Conservation (phyloP, 306 rosid species). For the Medicago ruthenica region DNA sequence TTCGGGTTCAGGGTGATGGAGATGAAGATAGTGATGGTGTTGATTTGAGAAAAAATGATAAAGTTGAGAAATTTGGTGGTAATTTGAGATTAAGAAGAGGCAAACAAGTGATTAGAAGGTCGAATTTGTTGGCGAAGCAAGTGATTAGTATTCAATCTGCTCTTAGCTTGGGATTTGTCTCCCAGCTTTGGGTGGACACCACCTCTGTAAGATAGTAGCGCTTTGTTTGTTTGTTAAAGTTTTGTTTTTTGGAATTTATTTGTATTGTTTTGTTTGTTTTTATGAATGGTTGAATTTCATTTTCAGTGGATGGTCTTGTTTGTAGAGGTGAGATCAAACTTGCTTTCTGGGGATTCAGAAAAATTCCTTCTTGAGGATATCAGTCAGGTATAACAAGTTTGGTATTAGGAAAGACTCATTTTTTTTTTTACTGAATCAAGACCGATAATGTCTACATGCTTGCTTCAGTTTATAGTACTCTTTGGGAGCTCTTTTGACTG, state of each 20-base stretch:
- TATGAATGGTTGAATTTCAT: constrained; percentile 24
- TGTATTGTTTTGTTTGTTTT: constrained; percentile 22
- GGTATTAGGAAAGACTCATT: neutral
- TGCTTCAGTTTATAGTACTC: neutral
- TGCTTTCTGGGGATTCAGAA: constrained; percentile 93
- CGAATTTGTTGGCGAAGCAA: constrained; percentile 87
- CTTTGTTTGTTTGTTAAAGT: constrained; percentile 11
- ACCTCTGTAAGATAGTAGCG: constrained; percentile 50
- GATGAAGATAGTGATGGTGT: constrained; percentile 29
- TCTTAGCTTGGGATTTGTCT: constrained; percentile 80
- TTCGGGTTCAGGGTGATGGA: constrained; percentile 39
- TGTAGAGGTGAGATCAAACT: constrained; percentile 80
- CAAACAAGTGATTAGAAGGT: constrained; percentile 71
- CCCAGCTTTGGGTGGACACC: constrained; percentile 96
- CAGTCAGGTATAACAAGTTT: constrained; percentile 63
- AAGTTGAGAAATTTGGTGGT: constrained; percentile 47
- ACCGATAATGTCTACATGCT: constrained; percentile 11
- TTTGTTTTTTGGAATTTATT: neutral
- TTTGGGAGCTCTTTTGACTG: neutral
- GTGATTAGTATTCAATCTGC: constrained; percentile 79
- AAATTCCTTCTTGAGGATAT: constrained; percentile 85
- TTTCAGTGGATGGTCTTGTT: constrained; percentile 85
- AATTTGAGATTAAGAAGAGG: constrained; percentile 55
- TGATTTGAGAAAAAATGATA: constrained; percentile 49
- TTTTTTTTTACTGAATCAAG: neutral